A percentile compares a stretch with the other conserved stretches of the same genome.
phyloP scores from a whole-genome alignment of 2,329 filamentous ascomycete genomes.

The Colletotrichum trifolii region DNA sequence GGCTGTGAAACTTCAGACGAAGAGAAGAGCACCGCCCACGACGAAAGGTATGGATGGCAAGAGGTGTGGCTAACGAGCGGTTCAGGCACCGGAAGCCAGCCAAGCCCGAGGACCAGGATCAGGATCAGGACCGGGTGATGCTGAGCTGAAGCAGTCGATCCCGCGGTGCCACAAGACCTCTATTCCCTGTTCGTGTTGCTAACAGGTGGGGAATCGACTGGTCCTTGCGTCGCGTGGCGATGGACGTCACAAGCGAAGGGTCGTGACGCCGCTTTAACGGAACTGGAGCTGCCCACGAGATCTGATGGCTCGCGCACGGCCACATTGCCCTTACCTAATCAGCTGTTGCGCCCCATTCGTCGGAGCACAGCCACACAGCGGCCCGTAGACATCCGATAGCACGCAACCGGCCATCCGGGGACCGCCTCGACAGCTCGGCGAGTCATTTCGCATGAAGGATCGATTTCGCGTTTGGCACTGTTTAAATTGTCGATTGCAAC shows the following conservation, averaged over 20 bases:
- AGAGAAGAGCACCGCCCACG: slow-evolving; percentile 12
- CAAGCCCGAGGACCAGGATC: too few relatives aligned
- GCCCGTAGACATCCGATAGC: neutral
- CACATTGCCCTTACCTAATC: neutral
- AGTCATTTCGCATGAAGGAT: slow-evolving; percentile 24
- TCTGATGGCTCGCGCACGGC: too few relatives aligned
- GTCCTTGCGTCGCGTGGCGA: slow-evolving; percentile 22
- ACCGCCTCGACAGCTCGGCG: slow-evolving; percentile 9
- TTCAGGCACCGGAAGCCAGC: slow-evolving; percentile 9
- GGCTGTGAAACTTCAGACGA: slow-evolving; percentile 30
- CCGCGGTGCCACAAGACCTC: slow-evolving; percentile 27
- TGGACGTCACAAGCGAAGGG: neutral
- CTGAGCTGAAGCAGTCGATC: slow-evolving; percentile 29
- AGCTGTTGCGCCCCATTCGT: neutral
- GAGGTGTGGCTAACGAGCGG: slow-evolving; percentile 14
- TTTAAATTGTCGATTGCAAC: slow-evolving; percentile 28
- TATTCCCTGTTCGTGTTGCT: slow-evolving; percentile 17
- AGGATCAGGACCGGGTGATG: too few relatives aligned
- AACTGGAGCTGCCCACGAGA: too few relatives aligned
- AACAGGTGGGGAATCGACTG: slow-evolving; percentile 27
- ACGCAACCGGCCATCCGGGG: neutral
- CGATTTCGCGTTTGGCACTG: slow-evolving; percentile 20
- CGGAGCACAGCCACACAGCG: neutral
- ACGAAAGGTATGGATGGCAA: slow-evolving; percentile 13
- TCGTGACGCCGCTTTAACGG: slow-evolving; percentile 3